Conservation (phyloP, 2,329 filamentous ascomycete species). For the Shiraia bambusicola region DNA sequence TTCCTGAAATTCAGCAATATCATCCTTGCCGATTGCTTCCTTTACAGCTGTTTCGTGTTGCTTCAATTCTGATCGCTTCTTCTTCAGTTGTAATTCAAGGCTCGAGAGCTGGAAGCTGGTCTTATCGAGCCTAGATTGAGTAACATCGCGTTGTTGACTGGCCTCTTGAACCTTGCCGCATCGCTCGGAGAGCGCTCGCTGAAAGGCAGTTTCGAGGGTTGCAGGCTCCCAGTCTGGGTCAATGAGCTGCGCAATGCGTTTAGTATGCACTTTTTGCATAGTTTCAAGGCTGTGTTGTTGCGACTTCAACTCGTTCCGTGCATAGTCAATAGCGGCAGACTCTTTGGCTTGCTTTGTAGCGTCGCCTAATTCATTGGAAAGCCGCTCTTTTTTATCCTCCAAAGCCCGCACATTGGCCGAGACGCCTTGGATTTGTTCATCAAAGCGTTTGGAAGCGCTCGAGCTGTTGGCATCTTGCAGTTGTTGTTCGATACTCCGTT, state of each 20-base stretch:
- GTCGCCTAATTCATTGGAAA: conserved; percentile 80
- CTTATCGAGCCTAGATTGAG: conserved; percentile 72
- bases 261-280: conserved; percentile 71
- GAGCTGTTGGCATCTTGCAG: conserved; percentile 65
- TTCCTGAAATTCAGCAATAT: conserved; percentile 51
- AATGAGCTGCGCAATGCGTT: conserved; percentile 67
- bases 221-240: conserved; percentile 67
- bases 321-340: conserved; percentile 77
- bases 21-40: conserved; percentile 48
- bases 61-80: conserved; percentile 63
- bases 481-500: conserved; percentile 66
- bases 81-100: conserved; percentile 63
- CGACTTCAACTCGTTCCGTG: conserved; percentile 77
- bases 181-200: conserved; percentile 62
- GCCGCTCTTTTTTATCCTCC: conserved; percentile 69
- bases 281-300: conserved; percentile 75
- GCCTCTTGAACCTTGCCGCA: conserved; percentile 61
- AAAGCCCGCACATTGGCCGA: conserved; percentile 67
- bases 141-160: conserved; percentile 69
- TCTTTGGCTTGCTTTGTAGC: conserved; percentile 80
- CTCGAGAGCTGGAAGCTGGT: conserved; percentile 71
- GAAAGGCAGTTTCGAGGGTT: conserved; percentile 70
- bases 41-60: conserved; percentile 64
- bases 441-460: conserved; percentile 66
- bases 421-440: conserved; percentile 67